Percentiles rank a stretch among this genome's conserved stretches.
Conservation (phyloP, 2,329 filamentous ascomycete species). For the Fusarium succisae region DNA sequence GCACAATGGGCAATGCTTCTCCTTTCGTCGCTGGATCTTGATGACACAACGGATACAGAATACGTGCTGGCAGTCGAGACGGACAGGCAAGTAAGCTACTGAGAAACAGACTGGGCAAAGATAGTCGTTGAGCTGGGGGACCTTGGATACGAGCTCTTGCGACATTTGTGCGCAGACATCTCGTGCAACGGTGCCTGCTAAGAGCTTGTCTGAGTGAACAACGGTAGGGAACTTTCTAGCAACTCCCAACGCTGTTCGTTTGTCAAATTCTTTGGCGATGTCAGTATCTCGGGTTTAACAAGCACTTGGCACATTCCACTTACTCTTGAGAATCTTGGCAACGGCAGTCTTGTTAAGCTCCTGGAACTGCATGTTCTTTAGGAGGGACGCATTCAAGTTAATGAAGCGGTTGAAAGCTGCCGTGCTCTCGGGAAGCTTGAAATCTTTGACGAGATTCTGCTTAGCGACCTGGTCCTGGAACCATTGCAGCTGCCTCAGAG, state of each 20-base stretch:
- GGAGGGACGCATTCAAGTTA: conserved; percentile 75
- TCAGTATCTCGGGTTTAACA: conserved; percentile 12
- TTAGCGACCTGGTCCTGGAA: conserved; percentile 75
- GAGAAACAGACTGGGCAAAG: conserved; percentile 82
- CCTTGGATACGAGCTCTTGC: conserved; percentile 74
- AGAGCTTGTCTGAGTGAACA: conserved; percentile 67
- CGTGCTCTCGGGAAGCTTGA: conserved; percentile 73
- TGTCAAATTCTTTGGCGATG: conserved; percentile 79
- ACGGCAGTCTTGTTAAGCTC: conserved; percentile 84
- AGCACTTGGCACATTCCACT: conserved; percentile 36
- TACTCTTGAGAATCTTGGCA: conserved; percentile 86
- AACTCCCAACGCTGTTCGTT: conserved; percentile 78
- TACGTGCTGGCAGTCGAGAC: conserved; percentile 76
- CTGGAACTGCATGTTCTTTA: conserved; percentile 84
- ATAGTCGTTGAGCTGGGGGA: conserved; percentile 87
- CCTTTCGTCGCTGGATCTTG: conserved; percentile 76
- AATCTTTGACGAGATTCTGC: conserved; percentile 65
- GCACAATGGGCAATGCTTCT: conserved; percentile 79
- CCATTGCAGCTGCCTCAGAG: conserved; percentile 73
- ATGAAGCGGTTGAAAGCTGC: conserved; percentile 75
- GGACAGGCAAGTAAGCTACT: conserved; percentile 84
- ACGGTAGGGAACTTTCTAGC: conserved; percentile 69
- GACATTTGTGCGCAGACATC: conserved; percentile 80
- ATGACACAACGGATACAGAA: conserved; percentile 88
- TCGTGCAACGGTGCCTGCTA: conserved; percentile 75